Base-by-base conservation (phyloP, 768 basidiomycete species). In the Boletus patriciae region DNA sequence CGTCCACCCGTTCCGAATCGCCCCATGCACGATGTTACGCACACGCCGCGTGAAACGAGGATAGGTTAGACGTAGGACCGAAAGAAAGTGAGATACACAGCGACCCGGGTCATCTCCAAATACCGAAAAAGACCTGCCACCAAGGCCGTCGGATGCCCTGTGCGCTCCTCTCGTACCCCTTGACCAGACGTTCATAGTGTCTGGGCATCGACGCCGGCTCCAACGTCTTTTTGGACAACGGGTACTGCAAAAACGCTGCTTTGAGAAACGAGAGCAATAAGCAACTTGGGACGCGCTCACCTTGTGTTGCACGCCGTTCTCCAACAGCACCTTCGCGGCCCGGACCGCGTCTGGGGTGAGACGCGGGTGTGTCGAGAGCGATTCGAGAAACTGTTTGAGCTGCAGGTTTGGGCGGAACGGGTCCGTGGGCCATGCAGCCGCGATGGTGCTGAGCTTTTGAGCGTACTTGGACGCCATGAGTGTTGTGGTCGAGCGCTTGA, bases 111-210 rank as follows among this genome's bases (percentile, higher is more conserved):
- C 15, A 72, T 58, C 58, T 62, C 88, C 89, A 90, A 56, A 90
- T 78, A 38, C 83, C 82, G 62, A 92, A 86, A 70, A 92, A 88
- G 42, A 87, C 74, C 69, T 92, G 90, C 90, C 90, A 92, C 86
- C 86, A 85, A 3, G 90, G 88, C 52, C 90, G 76, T 34, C 80
- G 80, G 43, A 90, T 87, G n/a, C 90, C 90, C 64, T 84, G 76
- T 12, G 83, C 80, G 62, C 87, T 88, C 73, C 87, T 88, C 56
- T 90, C 84, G 58, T 86, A 84, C 6, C 83, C 90, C 62, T 89
- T 87, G 1, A 83, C 77, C 10, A 93, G 80, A 25, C 87, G 82
- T 43, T 84, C 78, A 63, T 93, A 93, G 71, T 93, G 83, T 50
- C 77, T 73, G 27, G 90, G 89, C 71, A 81, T 82, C 6, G 90